A percentile compares a stretch with the other conserved stretches of the same genome.
Evolutionary conservation across 1,284 basidiomycete species (phyloP).

Genomic region (Singerocomus rubriflavus): DNA sequence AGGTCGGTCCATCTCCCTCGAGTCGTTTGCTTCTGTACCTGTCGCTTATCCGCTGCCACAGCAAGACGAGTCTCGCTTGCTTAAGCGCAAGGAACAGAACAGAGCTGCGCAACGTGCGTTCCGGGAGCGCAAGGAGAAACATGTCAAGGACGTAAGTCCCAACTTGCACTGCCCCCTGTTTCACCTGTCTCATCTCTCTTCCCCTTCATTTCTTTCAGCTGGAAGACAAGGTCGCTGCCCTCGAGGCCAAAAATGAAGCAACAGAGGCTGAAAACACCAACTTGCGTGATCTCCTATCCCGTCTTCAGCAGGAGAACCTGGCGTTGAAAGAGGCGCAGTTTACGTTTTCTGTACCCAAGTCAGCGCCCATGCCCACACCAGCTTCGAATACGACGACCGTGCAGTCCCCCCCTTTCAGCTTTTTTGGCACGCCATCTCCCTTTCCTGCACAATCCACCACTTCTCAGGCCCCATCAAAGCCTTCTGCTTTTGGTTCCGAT

Average conservation of each 20-base stretch:
- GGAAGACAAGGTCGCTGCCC: slow-evolving; percentile 77
- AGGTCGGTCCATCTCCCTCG: slow-evolving; percentile 33
- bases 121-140: slow-evolving; percentile 83
- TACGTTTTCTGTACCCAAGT: slow-evolving; percentile 67
- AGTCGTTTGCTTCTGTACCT: not conserved
- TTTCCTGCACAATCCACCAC: slow-evolving; percentile 25
- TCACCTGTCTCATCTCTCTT: slow-evolving; percentile 12
- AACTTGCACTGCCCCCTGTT: slow-evolving; percentile 3
- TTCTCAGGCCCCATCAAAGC: slow-evolving; percentile 21
- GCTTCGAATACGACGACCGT: slow-evolving; percentile 21
- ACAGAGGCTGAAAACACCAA: slow-evolving; percentile 73
- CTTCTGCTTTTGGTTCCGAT: slow-evolving; percentile 35
- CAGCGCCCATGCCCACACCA: slow-evolving; percentile 23
- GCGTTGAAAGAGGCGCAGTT: slow-evolving; percentile 70
- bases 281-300: slow-evolving; percentile 68
- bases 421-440: slow-evolving; percentile 29
- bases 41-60: slow-evolving; percentile 12
- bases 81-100: slow-evolving; percentile 87
- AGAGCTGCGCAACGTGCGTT: slow-evolving; percentile 84
- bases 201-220: too few species aligned
- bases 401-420: slow-evolving; percentile 30
- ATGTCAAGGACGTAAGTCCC: slow-evolving; percentile 79
- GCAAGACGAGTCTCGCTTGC: slow-evolving; percentile 67
- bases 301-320: slow-evolving; percentile 78
- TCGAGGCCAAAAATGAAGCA: slow-evolving; percentile 72